phyloP scores from a whole-genome alignment of 129 eudicot species.

The Rutidosis leptorrhynchoides region DNA sequence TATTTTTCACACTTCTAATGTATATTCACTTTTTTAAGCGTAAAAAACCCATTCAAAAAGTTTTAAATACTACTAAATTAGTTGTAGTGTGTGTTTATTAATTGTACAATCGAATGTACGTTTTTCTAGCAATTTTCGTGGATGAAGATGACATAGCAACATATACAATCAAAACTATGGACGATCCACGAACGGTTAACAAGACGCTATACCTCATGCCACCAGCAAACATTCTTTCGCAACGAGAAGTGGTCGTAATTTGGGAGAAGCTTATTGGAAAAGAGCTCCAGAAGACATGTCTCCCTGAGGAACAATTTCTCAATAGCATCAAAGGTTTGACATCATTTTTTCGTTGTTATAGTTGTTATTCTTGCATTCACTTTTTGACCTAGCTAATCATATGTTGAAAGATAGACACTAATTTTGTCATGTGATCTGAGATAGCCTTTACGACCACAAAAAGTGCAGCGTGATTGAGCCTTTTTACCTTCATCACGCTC shows the following conservation, averaged over 20 bases:
- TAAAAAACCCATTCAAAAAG: no score
- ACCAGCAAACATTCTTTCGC: conserved; percentile 44
- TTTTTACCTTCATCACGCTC: no score
- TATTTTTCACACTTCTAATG: no score
- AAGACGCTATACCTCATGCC: conserved; percentile 48
- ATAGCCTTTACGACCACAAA: no score
- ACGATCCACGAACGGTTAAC: conserved; percentile 45
- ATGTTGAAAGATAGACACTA: not conserved
- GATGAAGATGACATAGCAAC: conserved; percentile 56
- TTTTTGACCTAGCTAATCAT: not conserved
- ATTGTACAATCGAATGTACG: not conserved
- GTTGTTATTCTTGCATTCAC: not conserved
- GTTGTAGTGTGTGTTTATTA: no score
- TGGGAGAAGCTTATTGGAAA: conserved; percentile 57
- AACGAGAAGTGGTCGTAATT: conserved; percentile 33
- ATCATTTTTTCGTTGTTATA: not conserved
- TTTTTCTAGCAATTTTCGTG: conserved; percentile 38
- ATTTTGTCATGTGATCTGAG: no score
- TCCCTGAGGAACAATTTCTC: conserved; percentile 39
- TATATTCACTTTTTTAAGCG: no score
- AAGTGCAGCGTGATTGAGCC: no score
- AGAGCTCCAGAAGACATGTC: conserved; percentile 33
- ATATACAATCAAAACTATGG: conserved; percentile 44
- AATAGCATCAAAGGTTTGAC: conserved; percentile 43
- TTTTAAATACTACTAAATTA: no score